phyloP scores from a whole-genome alignment of 345 rosid genomes.

The Fremontodendron californicum region DNA sequence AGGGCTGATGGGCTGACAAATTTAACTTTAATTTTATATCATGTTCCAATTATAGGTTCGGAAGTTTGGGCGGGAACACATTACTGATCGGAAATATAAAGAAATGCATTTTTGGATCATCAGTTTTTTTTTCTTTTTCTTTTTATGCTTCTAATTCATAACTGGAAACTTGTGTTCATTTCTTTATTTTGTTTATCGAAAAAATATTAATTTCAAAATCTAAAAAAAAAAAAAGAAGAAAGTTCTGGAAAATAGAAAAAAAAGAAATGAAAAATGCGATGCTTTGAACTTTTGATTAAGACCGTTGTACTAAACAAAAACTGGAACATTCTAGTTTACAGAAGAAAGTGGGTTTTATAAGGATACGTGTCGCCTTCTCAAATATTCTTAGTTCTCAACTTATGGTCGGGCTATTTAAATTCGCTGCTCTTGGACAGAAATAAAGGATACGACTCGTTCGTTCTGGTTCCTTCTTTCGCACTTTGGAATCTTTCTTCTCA shows the following conservation, averaged over 20 bases:
- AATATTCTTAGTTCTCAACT: background rate
- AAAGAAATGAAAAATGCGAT: too few species aligned
- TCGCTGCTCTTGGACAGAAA: background rate
- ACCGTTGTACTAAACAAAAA: background rate
- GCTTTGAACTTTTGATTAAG: background rate
- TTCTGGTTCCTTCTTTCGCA: slow-evolving; percentile 4
- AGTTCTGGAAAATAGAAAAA: too few species aligned
- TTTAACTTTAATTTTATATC: background rate
- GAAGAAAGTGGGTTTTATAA: background rate
- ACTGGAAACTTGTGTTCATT: background rate
- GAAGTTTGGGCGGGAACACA: slow-evolving; percentile 16
- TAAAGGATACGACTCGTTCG: too few species aligned
- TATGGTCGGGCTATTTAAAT: too few species aligned
- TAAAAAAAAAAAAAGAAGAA: too few species aligned
- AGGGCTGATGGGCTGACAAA: slow-evolving; percentile 5
- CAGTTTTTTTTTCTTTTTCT: too few species aligned
- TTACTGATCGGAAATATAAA: slow-evolving; percentile 22
- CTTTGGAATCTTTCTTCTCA: background rate
- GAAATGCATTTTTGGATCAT: background rate
- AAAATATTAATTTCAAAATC: too few species aligned
- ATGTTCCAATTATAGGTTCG: slow-evolving; percentile 5
- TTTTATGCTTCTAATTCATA: background rate
- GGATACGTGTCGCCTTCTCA: slow-evolving; percentile 21
- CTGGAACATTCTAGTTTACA: slow-evolving; percentile 27
- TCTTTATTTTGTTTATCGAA: background rate